These are phyloP conservation scores for Penicillium antarcticum DNA, from an alignment of 495 filamentous ascomycete genomes.

Conservation along the genomic window DNA sequence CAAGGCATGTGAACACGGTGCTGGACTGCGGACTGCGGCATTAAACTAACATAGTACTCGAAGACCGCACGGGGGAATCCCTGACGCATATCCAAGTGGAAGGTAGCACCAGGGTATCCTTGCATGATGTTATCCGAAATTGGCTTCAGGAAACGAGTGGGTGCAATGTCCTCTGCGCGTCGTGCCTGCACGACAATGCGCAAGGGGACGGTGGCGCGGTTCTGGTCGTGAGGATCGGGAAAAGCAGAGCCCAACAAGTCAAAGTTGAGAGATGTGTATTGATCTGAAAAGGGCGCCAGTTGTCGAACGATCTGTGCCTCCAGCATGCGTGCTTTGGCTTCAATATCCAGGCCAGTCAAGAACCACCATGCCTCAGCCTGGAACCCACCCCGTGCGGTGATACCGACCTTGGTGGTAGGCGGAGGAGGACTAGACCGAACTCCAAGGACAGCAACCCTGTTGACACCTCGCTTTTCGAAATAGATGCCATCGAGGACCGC, in stretches of 20 bases:
- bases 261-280: slow-evolving; percentile 31
- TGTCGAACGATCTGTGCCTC: slow-evolving; percentile 33
- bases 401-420: slow-evolving; percentile 54
- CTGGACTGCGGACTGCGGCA: slow-evolving; percentile 35
- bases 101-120: slow-evolving; percentile 40
- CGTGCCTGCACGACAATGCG: slow-evolving; percentile 39
- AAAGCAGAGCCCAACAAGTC: slow-evolving; percentile 28
- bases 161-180: slow-evolving; percentile 31
- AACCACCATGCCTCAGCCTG: slow-evolving; percentile 45
- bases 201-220: slow-evolving; percentile 36
- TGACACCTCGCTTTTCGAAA: slow-evolving; percentile 41
- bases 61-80: slow-evolving; percentile 36
- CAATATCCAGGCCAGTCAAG: slow-evolving; percentile 43
- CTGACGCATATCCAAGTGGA: slow-evolving; percentile 37
- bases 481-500: slow-evolving; percentile 47
- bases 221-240: slow-evolving; percentile 29
- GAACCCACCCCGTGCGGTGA: slow-evolving; percentile 46
- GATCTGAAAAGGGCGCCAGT: slow-evolving; percentile 15
- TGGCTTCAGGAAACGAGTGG: slow-evolving; percentile 30
- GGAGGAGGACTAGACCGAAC: slow-evolving; percentile 40
- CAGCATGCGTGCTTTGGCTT: slow-evolving; percentile 40
- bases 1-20: slow-evolving; percentile 40
- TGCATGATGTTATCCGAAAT: slow-evolving; percentile 43
- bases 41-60: slow-evolving; percentile 43
- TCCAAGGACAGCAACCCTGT: slow-evolving; percentile 30